These are phyloP conservation scores for Clarireedia homoeocarpa DNA, from an alignment of 2,329 filamentous ascomycete species.

Conservation along the genomic window DNA sequence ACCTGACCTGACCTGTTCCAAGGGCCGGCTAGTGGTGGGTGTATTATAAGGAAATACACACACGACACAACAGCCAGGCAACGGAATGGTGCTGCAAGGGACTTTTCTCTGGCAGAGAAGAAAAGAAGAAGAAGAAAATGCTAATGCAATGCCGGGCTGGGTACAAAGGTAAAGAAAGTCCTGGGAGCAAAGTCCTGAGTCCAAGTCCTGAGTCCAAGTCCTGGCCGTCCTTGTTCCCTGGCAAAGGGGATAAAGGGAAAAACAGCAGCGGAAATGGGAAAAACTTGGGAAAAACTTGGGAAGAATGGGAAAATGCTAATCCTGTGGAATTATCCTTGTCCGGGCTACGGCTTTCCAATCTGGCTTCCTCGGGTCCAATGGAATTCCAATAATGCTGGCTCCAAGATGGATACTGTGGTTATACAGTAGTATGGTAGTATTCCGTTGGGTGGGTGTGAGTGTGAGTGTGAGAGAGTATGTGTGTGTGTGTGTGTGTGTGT, in stretches of 20 bases:
- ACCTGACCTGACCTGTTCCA: too few species aligned
- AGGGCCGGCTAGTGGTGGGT: neutral
- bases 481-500: neutral
- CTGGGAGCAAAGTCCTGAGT: neutral
- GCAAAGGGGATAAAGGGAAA: too few species aligned
- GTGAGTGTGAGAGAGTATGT: too few species aligned
- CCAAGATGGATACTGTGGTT: too few species aligned
- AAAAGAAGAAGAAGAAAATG: neutral
- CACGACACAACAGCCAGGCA: neutral
- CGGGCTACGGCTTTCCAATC: neutral
- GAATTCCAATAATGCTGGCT: neutral
- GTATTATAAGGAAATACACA: neutral
- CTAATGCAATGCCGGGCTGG: neutral
- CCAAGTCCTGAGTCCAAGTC: too few species aligned
- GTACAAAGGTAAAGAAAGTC: too few species aligned
- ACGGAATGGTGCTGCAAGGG: neutral
- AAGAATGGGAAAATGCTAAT: neutral
- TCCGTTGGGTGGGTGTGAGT: neutral
- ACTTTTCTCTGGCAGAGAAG: neutral
- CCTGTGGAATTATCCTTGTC: slow-evolving; percentile 1
- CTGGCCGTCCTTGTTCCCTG: neutral
- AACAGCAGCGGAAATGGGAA: neutral
- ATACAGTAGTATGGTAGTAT: neutral
- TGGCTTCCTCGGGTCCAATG: neutral
- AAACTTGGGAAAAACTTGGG: too few species aligned